Evolutionary conservation across 305 asterid genomes (phyloP).

Genomic region (Solanum hybrid): DNA sequence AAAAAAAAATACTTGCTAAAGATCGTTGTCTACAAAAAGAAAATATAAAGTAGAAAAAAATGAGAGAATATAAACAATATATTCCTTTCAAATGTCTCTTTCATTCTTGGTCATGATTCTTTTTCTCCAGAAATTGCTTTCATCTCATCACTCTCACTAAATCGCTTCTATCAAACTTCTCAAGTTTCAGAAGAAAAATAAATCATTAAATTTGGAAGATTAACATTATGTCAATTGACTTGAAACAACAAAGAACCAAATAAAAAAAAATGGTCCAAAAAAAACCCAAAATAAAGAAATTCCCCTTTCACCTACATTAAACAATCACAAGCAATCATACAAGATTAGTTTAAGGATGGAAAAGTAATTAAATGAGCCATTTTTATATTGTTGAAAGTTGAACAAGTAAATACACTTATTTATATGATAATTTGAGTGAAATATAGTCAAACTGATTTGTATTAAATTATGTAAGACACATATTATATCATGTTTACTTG

Average conservation of each 20-base stretch:
- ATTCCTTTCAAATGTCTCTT: not conserved
- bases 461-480: no score
- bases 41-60: no score
- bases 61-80: not conserved
- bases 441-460: no score
- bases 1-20: not conserved
- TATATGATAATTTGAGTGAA: no score
- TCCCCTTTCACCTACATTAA: not conserved
- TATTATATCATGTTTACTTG: no score
- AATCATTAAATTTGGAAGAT: not conserved
- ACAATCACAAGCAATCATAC: not conserved
- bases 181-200: not conserved
- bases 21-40: not conserved
- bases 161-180: not conserved
- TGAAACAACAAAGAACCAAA: not conserved
- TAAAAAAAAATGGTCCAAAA: not conserved
- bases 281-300: not conserved
- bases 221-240: not conserved
- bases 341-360: not conserved
- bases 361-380: not conserved
- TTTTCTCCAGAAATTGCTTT: not conserved
- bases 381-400: not conserved
- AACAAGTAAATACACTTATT: no score
- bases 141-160: not conserved
- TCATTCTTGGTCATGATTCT: not conserved